Evolutionary conservation across 208 protist species (phyloP).

Genomic region (Leishmania turanica): DNA sequence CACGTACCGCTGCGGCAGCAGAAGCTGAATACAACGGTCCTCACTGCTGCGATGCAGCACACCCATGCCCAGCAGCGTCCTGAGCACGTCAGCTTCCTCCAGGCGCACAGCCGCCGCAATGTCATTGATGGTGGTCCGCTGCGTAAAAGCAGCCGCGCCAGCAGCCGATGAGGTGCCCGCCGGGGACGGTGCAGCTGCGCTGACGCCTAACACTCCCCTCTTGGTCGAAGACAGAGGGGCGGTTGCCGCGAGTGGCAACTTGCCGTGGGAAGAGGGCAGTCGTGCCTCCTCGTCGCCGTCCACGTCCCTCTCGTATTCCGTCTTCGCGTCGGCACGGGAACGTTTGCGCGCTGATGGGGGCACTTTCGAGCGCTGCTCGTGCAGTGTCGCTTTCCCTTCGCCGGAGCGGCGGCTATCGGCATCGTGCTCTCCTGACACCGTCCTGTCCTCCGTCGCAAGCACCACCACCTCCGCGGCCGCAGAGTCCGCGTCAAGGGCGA

Average conservation of each 20-base stretch:
- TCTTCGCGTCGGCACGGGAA: not conserved
- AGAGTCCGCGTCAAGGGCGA: not conserved
- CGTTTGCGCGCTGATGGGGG: slow-evolving; percentile 6
- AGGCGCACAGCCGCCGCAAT: slow-evolving; percentile 67
- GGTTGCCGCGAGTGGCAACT: not conserved
- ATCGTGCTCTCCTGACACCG: not conserved
- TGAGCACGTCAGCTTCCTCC: slow-evolving; percentile 81
- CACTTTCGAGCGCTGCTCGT: not conserved
- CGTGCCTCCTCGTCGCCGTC: not conserved
- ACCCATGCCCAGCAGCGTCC: slow-evolving; percentile 72
- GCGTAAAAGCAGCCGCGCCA: not conserved
- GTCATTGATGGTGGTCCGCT: slow-evolving; percentile 38
- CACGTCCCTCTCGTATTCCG: not conserved
- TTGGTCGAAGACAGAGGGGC: not conserved
- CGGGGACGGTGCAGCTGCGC: slow-evolving; percentile 2
- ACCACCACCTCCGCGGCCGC: not conserved
- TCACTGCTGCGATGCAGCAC: slow-evolving; percentile 79
- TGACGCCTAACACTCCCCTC: not conserved
- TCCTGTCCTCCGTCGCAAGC: not conserved
- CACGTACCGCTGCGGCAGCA: slow-evolving; percentile 68
- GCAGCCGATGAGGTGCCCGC: not conserved
- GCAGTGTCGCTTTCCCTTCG: not conserved
- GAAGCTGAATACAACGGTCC: slow-evolving; percentile 54
- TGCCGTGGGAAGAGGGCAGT: not conserved
- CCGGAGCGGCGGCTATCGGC: not conserved